These are phyloP conservation scores for Wickerhamomyces ciferrii DNA, from an alignment of 805 yeast genomes.

Conservation along the genomic window DNA sequence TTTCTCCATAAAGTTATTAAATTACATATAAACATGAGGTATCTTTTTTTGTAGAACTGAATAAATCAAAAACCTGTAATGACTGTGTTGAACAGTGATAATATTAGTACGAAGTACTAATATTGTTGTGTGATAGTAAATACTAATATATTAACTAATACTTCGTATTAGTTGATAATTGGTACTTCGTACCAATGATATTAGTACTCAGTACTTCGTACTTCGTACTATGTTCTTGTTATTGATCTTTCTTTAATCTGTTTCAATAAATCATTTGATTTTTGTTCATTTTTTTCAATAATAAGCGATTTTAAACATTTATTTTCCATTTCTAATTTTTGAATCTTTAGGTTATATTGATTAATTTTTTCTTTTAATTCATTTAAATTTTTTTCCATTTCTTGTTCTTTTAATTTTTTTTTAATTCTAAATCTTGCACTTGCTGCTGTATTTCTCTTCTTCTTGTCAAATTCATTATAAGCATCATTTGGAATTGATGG, in stretches of 20 bases:
- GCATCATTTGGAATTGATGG: not conserved
- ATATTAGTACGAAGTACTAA: no score
- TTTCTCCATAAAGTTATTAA: no score
- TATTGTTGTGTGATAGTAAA: no score
- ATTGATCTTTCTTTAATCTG: conserved; percentile 27
- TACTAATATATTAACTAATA: no score
- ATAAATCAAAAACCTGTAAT: no score
- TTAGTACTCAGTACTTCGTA: no score
- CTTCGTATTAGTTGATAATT: no score
- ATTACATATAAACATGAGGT: no score
- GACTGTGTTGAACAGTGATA: no score
- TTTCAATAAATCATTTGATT: conserved; percentile 31
- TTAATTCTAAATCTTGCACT: conserved; percentile 60
- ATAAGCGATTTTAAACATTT: conserved; percentile 48
- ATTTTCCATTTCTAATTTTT: conserved; percentile 58
- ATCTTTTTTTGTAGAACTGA: no score
- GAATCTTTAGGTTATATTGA: conserved; percentile 39
- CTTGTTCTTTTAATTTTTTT: conserved; percentile 54
- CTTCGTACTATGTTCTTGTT: no score
- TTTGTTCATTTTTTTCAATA: conserved; percentile 42
- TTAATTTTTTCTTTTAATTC: conserved; percentile 40
- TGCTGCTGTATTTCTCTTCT: conserved; percentile 59
- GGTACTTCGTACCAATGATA: no score
- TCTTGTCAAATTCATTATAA: conserved; percentile 33
- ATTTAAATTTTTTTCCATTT: conserved; percentile 45